These are phyloP conservation scores for Colletotrichum lini DNA, from an alignment of 2,329 filamentous ascomycete species.

Conservation along the genomic window DNA sequence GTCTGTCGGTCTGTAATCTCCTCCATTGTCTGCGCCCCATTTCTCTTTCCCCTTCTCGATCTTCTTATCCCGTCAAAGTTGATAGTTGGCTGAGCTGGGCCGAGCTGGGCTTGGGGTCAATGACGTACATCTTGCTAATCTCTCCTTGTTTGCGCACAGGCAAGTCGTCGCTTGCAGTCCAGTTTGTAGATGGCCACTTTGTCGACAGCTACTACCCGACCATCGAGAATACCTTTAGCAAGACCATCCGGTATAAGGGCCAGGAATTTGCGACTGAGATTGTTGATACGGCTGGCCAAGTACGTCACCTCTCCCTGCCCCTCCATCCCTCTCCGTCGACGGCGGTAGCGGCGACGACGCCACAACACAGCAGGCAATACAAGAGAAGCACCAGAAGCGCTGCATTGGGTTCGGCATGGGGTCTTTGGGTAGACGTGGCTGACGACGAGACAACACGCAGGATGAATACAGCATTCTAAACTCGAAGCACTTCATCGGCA, in stretches of 20 bases:
- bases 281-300: slow-evolving; percentile 96
- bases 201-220: slow-evolving; percentile 99
- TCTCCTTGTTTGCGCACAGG: slow-evolving; percentile 65
- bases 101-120: not conserved
- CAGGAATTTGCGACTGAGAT: slow-evolving; percentile 97
- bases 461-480: slow-evolving; percentile 99
- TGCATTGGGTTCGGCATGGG: not conserved
- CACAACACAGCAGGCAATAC: no score
- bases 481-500: slow-evolving; percentile 98
- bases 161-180: slow-evolving; percentile 97
- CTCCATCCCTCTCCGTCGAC: not conserved
- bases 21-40: not conserved
- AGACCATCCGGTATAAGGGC: slow-evolving; percentile 91
- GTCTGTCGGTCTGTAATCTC: slow-evolving; percentile 75
- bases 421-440: slow-evolving; percentile 16
- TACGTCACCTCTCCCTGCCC: slow-evolving; percentile 55
- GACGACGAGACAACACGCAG: slow-evolving; percentile 58
- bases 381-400: not conserved
- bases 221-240: slow-evolving; percentile 99
- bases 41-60: not conserved
- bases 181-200: slow-evolving; percentile 97
- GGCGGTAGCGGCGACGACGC: not conserved
- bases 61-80: not conserved
- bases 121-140: slow-evolving; percentile 23
- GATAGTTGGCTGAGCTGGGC: not conserved